phyloP scores from a whole-genome alignment of 164 flowering plant species.

The Santalum album region DNA sequence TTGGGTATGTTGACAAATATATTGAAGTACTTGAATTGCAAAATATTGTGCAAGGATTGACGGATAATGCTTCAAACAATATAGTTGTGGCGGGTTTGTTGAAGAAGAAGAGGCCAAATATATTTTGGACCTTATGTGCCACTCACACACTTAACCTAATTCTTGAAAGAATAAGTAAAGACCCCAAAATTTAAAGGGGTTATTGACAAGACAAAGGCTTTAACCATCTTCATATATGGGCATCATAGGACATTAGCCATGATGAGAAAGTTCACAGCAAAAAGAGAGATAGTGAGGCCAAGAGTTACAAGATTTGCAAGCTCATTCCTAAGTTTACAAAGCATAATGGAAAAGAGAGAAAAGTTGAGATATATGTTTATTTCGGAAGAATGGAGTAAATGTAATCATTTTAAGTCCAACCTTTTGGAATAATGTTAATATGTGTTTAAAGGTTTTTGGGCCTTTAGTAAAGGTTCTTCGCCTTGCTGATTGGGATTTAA shows the following conservation, averaged over 20 bases:
- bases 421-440: not conserved
- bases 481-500: conserved; percentile 3
- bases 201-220: not conserved
- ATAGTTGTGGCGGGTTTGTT: not conserved
- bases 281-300: too few species aligned
- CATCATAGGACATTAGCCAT: too few species aligned
- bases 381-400: not conserved
- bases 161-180: too few species aligned
- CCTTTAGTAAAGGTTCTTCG: conserved; percentile 7
- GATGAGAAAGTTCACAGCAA: too few species aligned
- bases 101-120: not conserved
- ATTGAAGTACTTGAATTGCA: not conserved
- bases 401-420: not conserved
- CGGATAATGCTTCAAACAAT: conserved; percentile 1
- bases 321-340: too few species aligned
- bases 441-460: not conserved
- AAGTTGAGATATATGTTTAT: too few species aligned
- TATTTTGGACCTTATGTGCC: conserved; percentile 9
- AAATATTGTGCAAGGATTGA: conserved; percentile 1
- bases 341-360: too few species aligned
- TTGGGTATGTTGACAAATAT: too few species aligned
- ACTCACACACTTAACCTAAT: too few species aligned
- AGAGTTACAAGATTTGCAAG: too few species aligned
- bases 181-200: not conserved
- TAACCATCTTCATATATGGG: not conserved